Base-by-base conservation (phyloP, 345 rosid genomes). In the Erodium maritimum region DNA sequence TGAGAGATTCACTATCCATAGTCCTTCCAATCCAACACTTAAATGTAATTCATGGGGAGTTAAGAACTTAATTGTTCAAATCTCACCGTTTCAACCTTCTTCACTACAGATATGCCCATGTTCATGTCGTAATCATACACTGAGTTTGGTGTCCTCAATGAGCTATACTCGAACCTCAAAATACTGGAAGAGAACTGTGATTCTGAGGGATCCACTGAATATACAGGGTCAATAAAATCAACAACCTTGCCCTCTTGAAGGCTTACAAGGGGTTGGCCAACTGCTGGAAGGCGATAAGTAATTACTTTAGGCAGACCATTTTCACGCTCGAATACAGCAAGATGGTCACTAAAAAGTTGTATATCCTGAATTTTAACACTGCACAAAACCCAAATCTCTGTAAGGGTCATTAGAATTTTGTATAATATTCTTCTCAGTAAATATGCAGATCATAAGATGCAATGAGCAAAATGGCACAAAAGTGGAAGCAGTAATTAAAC, bases 41-140 rank as follows among this genome's bases (percentile, higher is more conserved):
- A 42, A 42, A 7, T 42, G 56, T 19, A 52, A 55, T 29, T 6
- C 37, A 29, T n/a, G 37, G 9, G 2, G 17, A 45, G 3, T 20
- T n/a, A 69, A 5, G 22, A 59, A 60, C 23, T 42, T 5, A 22
- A 51, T 14, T 45, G 37, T 29, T 29, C 37, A 29, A 29, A 64
- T 63, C 95, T 83, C 79, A 93, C 94, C 19, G 83, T 71, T 60
- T 86, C 91, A 65, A 80, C 72, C 79, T 86, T 93, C 94, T 88
- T 89, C 75, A 76, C 57, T 67, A 81, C 95, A 62, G 85, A 81
- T 70, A 61, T 71, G 55, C 88, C 89, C n/a, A 73, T 76, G 56
- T 82, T 75, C 96, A 93, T 80, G 64, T 93, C 96, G 66, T 86
- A 79, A 67, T 87, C 89, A 23, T 85, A 86, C 17, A 82, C 85